Percentiles rank a stretch among this genome's conserved stretches.
phyloP scores from a whole-genome alignment of 176 grass and related monocot species.

The Phoenix dactylifera region DNA sequence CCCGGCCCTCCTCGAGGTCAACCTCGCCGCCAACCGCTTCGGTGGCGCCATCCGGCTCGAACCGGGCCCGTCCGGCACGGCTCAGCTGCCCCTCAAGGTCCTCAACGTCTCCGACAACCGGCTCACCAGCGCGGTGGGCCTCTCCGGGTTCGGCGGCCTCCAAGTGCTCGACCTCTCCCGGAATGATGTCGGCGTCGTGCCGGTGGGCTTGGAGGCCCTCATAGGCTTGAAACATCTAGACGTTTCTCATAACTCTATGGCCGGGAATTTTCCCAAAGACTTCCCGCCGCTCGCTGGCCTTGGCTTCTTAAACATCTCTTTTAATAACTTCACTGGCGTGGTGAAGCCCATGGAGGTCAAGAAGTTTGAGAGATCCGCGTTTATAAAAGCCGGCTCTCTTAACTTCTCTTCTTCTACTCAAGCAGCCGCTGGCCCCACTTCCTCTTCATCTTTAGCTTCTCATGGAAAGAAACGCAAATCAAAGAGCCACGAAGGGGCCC shows the following conservation, averaged over 20 bases:
- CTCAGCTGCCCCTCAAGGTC: not conserved
- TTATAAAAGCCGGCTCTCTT: conserved; percentile 37
- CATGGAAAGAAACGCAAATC: not conserved
- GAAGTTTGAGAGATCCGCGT: conserved; percentile 48
- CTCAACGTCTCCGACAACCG: conserved; percentile 46
- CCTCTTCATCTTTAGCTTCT: not conserved
- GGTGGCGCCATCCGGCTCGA: conserved; percentile 33
- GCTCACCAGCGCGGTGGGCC: conserved; percentile 28
- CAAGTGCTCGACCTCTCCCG: conserved; percentile 35
- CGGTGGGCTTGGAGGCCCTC: conserved; percentile 19
- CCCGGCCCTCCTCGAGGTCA: conserved; percentile 32
- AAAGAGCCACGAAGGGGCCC: conserved; percentile 6
- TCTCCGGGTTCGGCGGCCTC: conserved; percentile 21
- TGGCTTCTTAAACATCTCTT: conserved; percentile 45
- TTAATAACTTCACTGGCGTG: conserved; percentile 58
- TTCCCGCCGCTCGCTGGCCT: conserved; percentile 36
- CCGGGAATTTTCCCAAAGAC: conserved; percentile 36
- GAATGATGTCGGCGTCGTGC: conserved; percentile 31
- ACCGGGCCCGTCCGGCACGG: not conserved
- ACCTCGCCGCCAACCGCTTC: conserved; percentile 47
- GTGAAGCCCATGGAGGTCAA: conserved; percentile 13
- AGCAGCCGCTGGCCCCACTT: conserved; percentile 5
- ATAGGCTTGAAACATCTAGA: conserved; percentile 25
- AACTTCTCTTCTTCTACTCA: conserved; percentile 7
- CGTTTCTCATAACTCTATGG: conserved; percentile 48